A percentile compares a stretch with the other conserved stretches of the same genome.
Conservation (phyloP, 768 basidiomycete species). For the Suillus subaureus region DNA sequence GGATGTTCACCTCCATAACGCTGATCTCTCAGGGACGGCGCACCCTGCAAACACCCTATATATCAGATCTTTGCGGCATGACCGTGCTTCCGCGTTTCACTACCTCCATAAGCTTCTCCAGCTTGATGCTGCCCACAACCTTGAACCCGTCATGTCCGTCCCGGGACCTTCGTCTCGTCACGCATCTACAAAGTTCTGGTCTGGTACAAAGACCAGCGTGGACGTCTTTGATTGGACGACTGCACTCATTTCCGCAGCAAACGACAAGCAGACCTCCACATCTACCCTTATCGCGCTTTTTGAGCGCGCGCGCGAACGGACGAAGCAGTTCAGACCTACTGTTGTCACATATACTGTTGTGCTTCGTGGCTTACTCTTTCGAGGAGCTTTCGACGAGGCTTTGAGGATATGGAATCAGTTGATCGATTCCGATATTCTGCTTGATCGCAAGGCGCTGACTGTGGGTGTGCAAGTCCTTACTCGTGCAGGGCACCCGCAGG, state of each 20-base stretch:
- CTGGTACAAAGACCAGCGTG: conserved; percentile 29
- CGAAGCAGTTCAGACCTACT: conserved; percentile 40
- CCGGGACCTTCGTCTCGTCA: background rate
- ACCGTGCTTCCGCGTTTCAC: conserved; percentile 46
- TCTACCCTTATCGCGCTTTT: conserved; percentile 41
- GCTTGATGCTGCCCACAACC: conserved; percentile 21
- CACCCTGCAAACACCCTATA: conserved; percentile 46
- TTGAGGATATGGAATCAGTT: conserved; percentile 47
- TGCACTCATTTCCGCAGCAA: conserved; percentile 45
- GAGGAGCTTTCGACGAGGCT: conserved; percentile 43
- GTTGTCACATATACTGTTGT: conserved; percentile 54
- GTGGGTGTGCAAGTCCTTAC: conserved; percentile 54
- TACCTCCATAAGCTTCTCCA: conserved; percentile 45
- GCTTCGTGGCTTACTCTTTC: conserved; percentile 53
- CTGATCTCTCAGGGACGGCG: conserved; percentile 21
- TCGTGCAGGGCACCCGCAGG: conserved; percentile 41
- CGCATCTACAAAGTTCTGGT: conserved; percentile 10
- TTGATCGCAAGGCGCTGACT: conserved; percentile 52
- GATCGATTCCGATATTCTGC: conserved; percentile 29
- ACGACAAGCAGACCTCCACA: conserved; percentile 38
- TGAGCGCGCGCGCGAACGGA: conserved; percentile 29
- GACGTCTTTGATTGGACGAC: conserved; percentile 52
- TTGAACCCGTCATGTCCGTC: conserved; percentile 9
- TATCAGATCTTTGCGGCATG: conserved; percentile 42
- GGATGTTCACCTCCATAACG: background rate